A percentile compares a stretch with the other conserved stretches of the same genome.
phyloP scores from a whole-genome alignment of 768 basidiomycete genomes.

The Tubosaeta sp. region DNA sequence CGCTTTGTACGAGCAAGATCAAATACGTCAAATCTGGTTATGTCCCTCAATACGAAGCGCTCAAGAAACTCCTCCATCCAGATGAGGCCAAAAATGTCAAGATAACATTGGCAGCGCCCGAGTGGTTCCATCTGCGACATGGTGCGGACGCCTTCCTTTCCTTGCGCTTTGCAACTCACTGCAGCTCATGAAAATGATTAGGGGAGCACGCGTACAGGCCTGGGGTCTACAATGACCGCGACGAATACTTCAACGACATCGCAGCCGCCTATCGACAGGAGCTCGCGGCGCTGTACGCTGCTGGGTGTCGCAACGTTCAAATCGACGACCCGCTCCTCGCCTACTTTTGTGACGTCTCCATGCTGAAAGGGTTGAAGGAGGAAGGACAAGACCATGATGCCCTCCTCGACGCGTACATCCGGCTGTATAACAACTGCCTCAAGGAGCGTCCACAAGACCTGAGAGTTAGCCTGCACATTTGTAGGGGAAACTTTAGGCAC shows the following conservation, averaged over 20 bases:
- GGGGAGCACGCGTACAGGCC: conserved; percentile 22
- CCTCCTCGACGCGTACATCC: conserved; percentile 57
- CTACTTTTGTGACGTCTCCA: conserved; percentile 63
- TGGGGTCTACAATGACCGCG: conserved; percentile 20
- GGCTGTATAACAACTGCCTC: conserved; percentile 38
- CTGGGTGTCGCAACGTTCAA: conserved; percentile 36
- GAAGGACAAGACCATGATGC: conserved; percentile 58
- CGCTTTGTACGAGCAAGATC: conserved; percentile 55
- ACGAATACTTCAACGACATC: conserved; percentile 48
- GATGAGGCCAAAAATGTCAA: conserved; percentile 68
- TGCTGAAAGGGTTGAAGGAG: conserved; percentile 53
- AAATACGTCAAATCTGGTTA: conserved; percentile 60
- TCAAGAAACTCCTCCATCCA: conserved; percentile 52
- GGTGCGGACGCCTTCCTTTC: conserved; percentile 34
- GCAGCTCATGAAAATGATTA: not conserved
- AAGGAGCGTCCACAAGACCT: conserved; percentile 36
- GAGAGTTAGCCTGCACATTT: conserved; percentile 40
- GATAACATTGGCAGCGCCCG: conserved; percentile 68
- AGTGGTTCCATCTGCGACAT: conserved; percentile 69
- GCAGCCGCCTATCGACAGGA: not conserved
- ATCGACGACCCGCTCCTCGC: conserved; percentile 46
- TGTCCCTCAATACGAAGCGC: conserved; percentile 55
- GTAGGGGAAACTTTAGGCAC: conserved; percentile 34
- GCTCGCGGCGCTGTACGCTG: not conserved
- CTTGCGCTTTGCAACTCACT: too few relatives aligned